Base-by-base conservation (phyloP, 768 basidiomycete genomes). In the Termitomyces sp. region DNA sequence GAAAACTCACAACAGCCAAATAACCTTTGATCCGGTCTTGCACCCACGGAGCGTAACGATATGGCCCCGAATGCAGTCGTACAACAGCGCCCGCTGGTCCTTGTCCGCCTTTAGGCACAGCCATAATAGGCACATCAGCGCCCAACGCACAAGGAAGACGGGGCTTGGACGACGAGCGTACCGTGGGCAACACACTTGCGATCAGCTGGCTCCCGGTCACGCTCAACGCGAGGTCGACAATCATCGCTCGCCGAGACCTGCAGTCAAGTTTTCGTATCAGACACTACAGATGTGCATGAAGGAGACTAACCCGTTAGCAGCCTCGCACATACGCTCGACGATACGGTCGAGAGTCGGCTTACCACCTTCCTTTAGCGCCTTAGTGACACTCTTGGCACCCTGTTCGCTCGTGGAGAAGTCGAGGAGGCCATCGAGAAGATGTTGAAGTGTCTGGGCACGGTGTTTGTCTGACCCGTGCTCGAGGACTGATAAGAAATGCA, bases 1-100 rank as follows among this genome's bases (percentile, higher is more conserved):
- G 28, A 30, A 3, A 20, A 76, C 76, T 54, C 66, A 82, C 78
- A 94, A 94, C 51, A 94, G 78, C 92, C 92, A 94, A 66, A 93
- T 93, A 66, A 93, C 90, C 68, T 92, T 92, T 1, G 91, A 92
- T 28, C 92, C 92, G 90, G 92, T 92, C 77, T 93, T 93, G 68
- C 90, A 92, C 22, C 92, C 92, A 38, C 92, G 83, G n/a, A 94
- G 77, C 30, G 91, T 93, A 48, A 93, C 91, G 62, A 93, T 92
- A 66, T 93, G 90, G 3, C 90, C 89, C 40, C 87, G 80, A 61
- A 93, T 92, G 64, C 92, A 92, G 44, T 93, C 91, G 65, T 92
- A 93, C 36, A 94, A 75, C 58, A 86, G 70, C 3, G 87, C 84
- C 22, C 92, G 84, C 67, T 94, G 92, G 54, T 92, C 92, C 70